Percentiles rank a stretch among this genome's conserved stretches.
Conservation (phyloP, 257 asterid species). For the Verbascum thapsus region DNA sequence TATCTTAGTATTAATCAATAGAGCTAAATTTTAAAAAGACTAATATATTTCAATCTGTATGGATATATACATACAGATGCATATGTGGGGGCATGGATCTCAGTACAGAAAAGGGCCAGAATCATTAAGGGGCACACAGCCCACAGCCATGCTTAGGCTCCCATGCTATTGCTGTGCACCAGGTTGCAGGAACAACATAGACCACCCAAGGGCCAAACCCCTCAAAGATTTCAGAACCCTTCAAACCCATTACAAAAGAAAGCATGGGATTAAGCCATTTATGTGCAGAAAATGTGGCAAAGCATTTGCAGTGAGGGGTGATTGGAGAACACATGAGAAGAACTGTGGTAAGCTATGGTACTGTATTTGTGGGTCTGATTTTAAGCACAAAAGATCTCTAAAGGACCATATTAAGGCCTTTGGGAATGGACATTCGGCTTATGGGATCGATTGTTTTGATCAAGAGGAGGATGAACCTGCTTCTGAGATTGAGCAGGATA, state of each 20-base stretch:
- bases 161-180: conserved; percentile 51
- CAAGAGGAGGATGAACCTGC: conserved; percentile 48
- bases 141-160: conserved; percentile 50
- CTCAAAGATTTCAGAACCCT: conserved; percentile 52
- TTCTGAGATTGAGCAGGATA: conserved; percentile 53
- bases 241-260: conserved; percentile 51
- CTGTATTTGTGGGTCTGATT: conserved; percentile 51
- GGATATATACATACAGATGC: conserved; percentile 39
- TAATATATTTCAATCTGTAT: too few relatives aligned
- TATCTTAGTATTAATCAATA: too few relatives aligned
- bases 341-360: conserved; percentile 54
- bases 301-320: conserved; percentile 48
- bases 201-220: conserved; percentile 50
- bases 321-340: conserved; percentile 55
- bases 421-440: conserved; percentile 43
- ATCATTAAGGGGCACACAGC: conserved; percentile 49
- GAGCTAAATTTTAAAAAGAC: too few relatives aligned
- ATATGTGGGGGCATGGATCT: conserved; percentile 61
- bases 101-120: conserved; percentile 56
- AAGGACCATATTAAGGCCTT: conserved; percentile 51
- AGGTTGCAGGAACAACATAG: conserved; percentile 51
- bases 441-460: conserved; percentile 36
- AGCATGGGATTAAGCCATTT: conserved; percentile 52
- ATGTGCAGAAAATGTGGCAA: conserved; percentile 50
- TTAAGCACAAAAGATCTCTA: conserved; percentile 51